Percentiles rank a stretch among this genome's conserved stretches.
These are phyloP conservation scores for Diaporthe caulivora DNA, from an alignment of 2,329 filamentous ascomycete species.

Conservation along the genomic window DNA sequence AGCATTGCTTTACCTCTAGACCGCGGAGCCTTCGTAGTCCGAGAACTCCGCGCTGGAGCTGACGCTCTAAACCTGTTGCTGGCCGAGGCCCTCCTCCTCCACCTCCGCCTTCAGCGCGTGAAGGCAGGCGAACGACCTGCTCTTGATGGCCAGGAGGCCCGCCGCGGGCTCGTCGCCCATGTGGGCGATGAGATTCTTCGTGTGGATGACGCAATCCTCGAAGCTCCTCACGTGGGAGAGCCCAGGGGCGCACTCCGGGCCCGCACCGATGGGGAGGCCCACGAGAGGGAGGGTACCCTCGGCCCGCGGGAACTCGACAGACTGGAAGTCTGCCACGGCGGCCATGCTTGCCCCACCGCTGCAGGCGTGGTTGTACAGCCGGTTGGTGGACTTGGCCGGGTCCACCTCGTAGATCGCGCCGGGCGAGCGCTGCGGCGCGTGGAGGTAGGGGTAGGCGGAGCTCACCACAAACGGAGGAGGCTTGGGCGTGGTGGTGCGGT, in stretches of 20 bases:
- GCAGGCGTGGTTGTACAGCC: constrained; percentile 38
- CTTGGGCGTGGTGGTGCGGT: not conserved
- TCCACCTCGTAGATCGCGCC: constrained; percentile 36
- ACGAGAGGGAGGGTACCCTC: constrained; percentile 44
- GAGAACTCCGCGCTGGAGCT: not conserved
- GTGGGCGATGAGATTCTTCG: not conserved
- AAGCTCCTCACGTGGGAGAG: constrained; percentile 49
- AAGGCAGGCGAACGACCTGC: constrained; percentile 31
- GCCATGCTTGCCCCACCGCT: constrained; percentile 26
- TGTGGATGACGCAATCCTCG: constrained; percentile 44
- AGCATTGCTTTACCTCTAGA: not conserved
- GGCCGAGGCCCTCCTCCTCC: not conserved
- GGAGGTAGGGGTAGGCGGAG: not conserved
- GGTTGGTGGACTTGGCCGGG: constrained; percentile 32
- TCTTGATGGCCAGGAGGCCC: constrained; percentile 20
- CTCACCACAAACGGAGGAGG: not conserved
- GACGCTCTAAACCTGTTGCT: not conserved
- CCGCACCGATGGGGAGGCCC: constrained; percentile 56
- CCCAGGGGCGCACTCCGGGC: constrained; percentile 51
- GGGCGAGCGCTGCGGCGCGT: constrained; percentile 19
- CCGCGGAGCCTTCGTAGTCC: not conserved
- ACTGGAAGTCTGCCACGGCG: constrained; percentile 28
- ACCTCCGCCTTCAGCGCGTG: not conserved
- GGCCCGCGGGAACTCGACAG: constrained; percentile 30
- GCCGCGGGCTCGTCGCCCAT: not conserved